These are phyloP conservation scores for Elsinoe necatrix DNA, from an alignment of 2,329 filamentous ascomycete genomes.

Conservation along the genomic window DNA sequence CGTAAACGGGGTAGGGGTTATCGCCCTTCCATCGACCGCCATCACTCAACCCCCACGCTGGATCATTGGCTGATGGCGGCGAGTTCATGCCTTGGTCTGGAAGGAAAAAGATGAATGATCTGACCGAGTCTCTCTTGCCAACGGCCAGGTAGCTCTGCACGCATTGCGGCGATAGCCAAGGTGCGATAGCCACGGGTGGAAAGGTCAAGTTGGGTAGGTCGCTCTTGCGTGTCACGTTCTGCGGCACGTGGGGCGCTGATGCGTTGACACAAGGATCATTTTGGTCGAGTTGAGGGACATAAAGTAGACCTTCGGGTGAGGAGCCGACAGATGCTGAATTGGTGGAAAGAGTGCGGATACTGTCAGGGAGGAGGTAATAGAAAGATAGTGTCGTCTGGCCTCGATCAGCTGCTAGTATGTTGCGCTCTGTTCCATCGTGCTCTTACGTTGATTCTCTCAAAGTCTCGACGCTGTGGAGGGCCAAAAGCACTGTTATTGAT, in stretches of 20 bases:
- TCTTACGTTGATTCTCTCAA: constrained; percentile 9
- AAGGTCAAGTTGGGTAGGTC: constrained; percentile 60
- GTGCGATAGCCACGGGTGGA: constrained; percentile 71
- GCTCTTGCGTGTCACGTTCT: constrained; percentile 63
- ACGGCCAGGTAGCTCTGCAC: constrained; percentile 61
- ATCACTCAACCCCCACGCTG: constrained; percentile 63
- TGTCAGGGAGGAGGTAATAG: constrained; percentile 28
- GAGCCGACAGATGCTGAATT: constrained; percentile 54
- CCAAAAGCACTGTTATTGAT: constrained; percentile 9
- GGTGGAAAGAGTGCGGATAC: constrained; percentile 68
- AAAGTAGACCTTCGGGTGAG: constrained; percentile 69
- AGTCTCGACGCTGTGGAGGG: background rate
- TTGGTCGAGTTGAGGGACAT: constrained; percentile 61
- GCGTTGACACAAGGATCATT: constrained; percentile 55
- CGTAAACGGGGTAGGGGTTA: constrained; percentile 76
- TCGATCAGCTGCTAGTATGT: background rate
- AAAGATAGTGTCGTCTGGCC: constrained; percentile 18
- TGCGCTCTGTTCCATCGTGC: background rate
- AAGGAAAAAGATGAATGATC: constrained; percentile 50
- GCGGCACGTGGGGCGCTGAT: constrained; percentile 59
- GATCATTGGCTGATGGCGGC: constrained; percentile 58
- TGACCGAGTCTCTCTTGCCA: constrained; percentile 53
- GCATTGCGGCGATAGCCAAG: constrained; percentile 72
- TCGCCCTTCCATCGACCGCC: constrained; percentile 59
- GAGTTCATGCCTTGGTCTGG: constrained; percentile 41